Percentiles rank a stretch among this genome's conserved stretches.
phyloP scores from a whole-genome alignment of 352 stramenopile species.

The Phytophthora tentaculata region DNA sequence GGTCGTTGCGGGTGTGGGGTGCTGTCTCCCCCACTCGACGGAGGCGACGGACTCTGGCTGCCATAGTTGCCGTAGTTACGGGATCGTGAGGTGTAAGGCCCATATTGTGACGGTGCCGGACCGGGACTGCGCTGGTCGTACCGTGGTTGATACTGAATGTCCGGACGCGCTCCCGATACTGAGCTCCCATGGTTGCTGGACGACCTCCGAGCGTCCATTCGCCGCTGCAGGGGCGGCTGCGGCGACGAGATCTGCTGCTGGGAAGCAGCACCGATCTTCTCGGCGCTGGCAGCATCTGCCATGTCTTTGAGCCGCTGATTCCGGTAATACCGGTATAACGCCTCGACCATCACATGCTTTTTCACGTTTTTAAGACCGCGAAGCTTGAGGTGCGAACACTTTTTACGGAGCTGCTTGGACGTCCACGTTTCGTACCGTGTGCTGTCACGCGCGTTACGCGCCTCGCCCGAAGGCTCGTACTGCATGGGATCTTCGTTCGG shows the following conservation, averaged over 20 bases:
- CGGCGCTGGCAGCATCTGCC: slow-evolving; percentile 16
- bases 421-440: slow-evolving; percentile 83
- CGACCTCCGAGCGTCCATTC: slow-evolving; percentile 20
- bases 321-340: slow-evolving; percentile 79
- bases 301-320: slow-evolving; percentile 65
- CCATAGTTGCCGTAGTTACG: slow-evolving; percentile 37
- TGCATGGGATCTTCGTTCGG: slow-evolving; percentile 46
- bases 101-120: slow-evolving; percentile 22
- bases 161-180: slow-evolving; percentile 12
- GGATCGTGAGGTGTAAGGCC: slow-evolving; percentile 21
- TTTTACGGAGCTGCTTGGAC: slow-evolving; percentile 83
- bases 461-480: slow-evolving; percentile 49
- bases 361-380: slow-evolving; percentile 86
- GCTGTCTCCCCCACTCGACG: slow-evolving; percentile 41
- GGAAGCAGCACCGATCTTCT: slow-evolving; percentile 4
- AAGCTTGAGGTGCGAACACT: slow-evolving; percentile 82
- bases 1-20: slow-evolving; percentile 16
- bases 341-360: slow-evolving; percentile 88
- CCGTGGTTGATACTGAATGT: slow-evolving; percentile 32
- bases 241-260: slow-evolving; percentile 18
- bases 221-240: slow-evolving; percentile 17
- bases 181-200: slow-evolving; percentile 21
- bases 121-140: slow-evolving; percentile 32
- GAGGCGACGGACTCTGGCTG: slow-evolving; percentile 40
- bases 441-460: slow-evolving; percentile 63